Evolutionary conservation across 371 early-diverging fungal genomes (phyloP), one percentile per base, ranked within the genome.

Genomic region (Parasitella parasitica): DNA sequence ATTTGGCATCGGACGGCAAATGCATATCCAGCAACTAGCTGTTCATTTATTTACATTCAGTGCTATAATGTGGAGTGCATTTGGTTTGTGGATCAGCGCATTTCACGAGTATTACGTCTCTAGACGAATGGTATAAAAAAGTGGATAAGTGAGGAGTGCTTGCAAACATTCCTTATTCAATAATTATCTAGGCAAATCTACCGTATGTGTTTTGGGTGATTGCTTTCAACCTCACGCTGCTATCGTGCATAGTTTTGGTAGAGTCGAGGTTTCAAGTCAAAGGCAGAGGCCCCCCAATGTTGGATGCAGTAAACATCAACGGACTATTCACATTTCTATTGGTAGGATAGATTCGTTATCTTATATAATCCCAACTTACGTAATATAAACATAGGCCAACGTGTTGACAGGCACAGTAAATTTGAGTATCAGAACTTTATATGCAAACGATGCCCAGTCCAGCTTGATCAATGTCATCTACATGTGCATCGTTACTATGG

Each of bases 341-440:
- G 57, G 92, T 89, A 54, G 4, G 30, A 16, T 13, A 38, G 6
- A 3, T 16, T 46, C 8, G 7, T 18, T 16, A 46, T 12, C n/a
- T 9, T 36, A 48, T 51, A 35, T 15, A 39, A 35, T 39, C 20
- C 5, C 20, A 3, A 46, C 46, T 50, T 50, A 50, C 51, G 51
- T 50, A 30, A 32, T 48, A 56, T 51, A 24, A 43, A 34, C 6
- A 32, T 57, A 50, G 85, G 95, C 92, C 34, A 96, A 96, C 68
- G 38, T 96, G 6, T 63, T 91, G 46, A 96, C 96, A 8, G 97
- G 97, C 2, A 51, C 85, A 0, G 78, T 93, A 22, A 96, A 96
- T 66, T 55, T 95, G 60, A 69, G 82, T 6, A 70, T 90, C 9
- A 71, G 88, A 61, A 94, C 96, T 1, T 76, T 96, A 8, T 80